These are phyloP conservation scores for Barnettozyma botsteinii DNA, from an alignment of 805 yeast genomes.

Conservation along the genomic window DNA sequence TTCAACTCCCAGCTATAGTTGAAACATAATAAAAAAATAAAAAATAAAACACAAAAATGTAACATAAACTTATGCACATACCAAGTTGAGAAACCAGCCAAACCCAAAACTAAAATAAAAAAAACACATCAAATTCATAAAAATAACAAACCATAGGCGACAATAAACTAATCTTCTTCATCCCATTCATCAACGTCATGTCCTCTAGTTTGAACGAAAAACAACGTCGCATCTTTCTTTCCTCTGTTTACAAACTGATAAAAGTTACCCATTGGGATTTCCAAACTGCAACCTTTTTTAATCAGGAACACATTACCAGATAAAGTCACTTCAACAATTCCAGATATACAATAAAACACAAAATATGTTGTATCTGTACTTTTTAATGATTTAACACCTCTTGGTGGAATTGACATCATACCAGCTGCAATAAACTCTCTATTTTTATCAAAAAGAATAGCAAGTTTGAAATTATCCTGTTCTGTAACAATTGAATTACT, in stretches of 20 bases:
- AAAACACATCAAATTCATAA: not conserved
- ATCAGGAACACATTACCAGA: slow-evolving; percentile 55
- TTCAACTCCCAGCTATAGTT: too few relatives aligned
- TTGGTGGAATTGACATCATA: slow-evolving; percentile 56
- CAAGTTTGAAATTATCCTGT: slow-evolving; percentile 53
- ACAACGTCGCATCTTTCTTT: slow-evolving; percentile 50
- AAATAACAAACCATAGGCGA: not conserved
- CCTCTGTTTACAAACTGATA: slow-evolving; percentile 67
- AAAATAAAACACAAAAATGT: too few relatives aligned
- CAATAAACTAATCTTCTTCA: slow-evolving; percentile 8
- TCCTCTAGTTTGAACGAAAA: slow-evolving; percentile 63
- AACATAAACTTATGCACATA: too few relatives aligned
- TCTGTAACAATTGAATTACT: slow-evolving; percentile 34
- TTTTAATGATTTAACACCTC: slow-evolving; percentile 54
- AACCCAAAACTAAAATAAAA: too few relatives aligned
- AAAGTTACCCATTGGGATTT: slow-evolving; percentile 71
- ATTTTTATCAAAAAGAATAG: slow-evolving; percentile 58
- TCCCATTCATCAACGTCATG: slow-evolving; percentile 21
- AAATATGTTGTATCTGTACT: slow-evolving; percentile 59
- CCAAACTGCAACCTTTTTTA: slow-evolving; percentile 69
- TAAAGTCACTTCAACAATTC: slow-evolving; percentile 62
- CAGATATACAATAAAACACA: slow-evolving; percentile 69
- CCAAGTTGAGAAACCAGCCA: too few relatives aligned
- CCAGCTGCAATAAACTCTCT: slow-evolving; percentile 69
- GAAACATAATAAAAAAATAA: too few relatives aligned